Base-by-base conservation (phyloP, 2,329 filamentous ascomycete species). In the Parasarocladium wereldwijsianum region DNA sequence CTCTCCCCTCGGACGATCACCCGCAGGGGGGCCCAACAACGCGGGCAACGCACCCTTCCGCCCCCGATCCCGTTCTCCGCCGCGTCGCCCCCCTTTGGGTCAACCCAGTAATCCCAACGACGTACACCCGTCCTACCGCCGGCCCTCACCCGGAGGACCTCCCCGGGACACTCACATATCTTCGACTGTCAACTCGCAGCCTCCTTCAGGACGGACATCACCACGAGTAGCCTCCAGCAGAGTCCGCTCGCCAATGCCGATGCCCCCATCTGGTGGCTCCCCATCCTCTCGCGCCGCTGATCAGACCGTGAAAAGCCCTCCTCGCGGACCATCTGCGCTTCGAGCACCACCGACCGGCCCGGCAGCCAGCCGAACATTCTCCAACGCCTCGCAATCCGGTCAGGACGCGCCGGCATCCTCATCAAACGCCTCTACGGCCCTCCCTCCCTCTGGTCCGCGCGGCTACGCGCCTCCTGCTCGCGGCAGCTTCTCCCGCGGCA, bases 321-420 rank as follows among this genome's bases (percentile, higher is more conserved):
- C 67, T 3, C 60, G 64, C 30, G 67, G 65, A 0, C 67, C 67
- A 17, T 64, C 66, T 9, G 65, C 64, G 10, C 47, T 68, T 12
- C 56, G 65, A 36, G 57, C 54, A 9, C 62, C 64, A 13, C 64
- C 66, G 3, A 66, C 59, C 1, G 64, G 51, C 0, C 50, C 51
- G 24, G 41, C 49, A 5, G 49, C 45, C 18, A 44, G 43, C 14
- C 52, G 60, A 40, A 61, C 50, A 40, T 54, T 53, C 16, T 51
- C 53, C 34, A 49, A 50, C 32, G 40, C 51, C 32, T 48, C 48
- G 37, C 44, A 36, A 48, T 47, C 25, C 47, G 43, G 34, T 50
- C 44, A 38, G 51, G 40, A 8, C 34, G 40, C 5, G 34, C 36
- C 9, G 34, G 42, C 7, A 38, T 22, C 37, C 31, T 17, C 38